A percentile compares a stretch with the other conserved stretches of the same genome.
Conservation (phyloP, 495 filamentous ascomycete species). For the Aspergillus diversus region DNA sequence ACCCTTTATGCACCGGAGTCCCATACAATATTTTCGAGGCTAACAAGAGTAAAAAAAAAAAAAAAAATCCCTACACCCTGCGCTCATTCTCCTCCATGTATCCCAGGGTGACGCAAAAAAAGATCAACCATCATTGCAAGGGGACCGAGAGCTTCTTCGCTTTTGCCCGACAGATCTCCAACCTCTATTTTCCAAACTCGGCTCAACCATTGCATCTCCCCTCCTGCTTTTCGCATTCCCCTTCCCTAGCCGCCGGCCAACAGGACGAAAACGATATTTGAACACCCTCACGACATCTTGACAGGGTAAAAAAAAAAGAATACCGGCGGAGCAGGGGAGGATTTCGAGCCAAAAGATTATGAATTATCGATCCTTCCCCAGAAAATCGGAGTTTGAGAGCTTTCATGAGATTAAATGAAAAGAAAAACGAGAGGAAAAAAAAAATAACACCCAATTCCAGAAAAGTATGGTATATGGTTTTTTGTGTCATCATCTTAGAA, state of each 20-base stretch:
- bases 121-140: too few species aligned
- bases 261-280: too few species aligned
- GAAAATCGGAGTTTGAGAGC: background rate
- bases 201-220: background rate
- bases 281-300: too few species aligned
- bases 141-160: background rate
- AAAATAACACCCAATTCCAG: conserved; percentile 13
- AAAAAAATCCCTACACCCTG: background rate
- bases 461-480: background rate
- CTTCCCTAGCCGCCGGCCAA: background rate
- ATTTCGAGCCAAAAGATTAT: too few species aligned
- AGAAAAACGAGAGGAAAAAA: conserved; percentile 5
- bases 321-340: too few species aligned
- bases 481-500: conserved; percentile 42
- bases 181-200: background rate
- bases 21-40: background rate
- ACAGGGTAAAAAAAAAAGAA: too few species aligned
- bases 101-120: too few species aligned
- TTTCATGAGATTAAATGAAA: background rate
- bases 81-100: too few species aligned
- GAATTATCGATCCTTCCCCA: too few species aligned
- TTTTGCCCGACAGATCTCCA: background rate
- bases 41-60: background rate
- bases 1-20: too few species aligned
- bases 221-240: background rate